phyloP scores from a whole-genome alignment of 768 basidiomycete genomes.

The Lepiota venenata region DNA sequence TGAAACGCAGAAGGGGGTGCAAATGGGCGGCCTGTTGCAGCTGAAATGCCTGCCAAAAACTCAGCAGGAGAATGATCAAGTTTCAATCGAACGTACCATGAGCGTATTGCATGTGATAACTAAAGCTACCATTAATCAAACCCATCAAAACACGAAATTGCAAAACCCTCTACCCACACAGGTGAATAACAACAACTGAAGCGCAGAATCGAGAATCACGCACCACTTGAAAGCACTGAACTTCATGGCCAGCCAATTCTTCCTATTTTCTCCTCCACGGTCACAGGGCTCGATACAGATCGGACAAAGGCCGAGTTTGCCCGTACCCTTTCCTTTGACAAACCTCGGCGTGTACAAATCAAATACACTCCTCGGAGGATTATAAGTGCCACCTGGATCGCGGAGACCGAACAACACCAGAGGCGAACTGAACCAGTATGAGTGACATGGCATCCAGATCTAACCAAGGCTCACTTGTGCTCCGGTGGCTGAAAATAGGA shows the following conservation, averaged over 20 bases:
- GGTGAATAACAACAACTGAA: neutral
- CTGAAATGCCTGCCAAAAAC: conserved; percentile 57
- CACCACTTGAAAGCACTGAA: conserved; percentile 83
- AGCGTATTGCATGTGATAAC: conserved; percentile 81
- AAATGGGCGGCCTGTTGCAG: conserved; percentile 65
- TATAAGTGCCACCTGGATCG: conserved; percentile 51
- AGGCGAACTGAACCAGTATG: conserved; percentile 26
- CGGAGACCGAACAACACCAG: conserved; percentile 28
- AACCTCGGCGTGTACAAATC: conserved; percentile 82
- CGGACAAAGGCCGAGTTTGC: conserved; percentile 77
- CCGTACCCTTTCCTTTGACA: conserved; percentile 61
- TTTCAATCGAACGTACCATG: conserved; percentile 48
- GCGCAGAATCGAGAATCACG: conserved; percentile 17
- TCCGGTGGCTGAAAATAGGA: conserved; percentile 44
- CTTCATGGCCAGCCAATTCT: conserved; percentile 75
- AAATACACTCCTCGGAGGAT: conserved; percentile 53
- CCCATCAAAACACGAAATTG: neutral
- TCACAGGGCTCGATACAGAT: conserved; percentile 60
- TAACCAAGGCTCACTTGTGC: conserved; percentile 30
- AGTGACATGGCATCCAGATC: conserved; percentile 1
- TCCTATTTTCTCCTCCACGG: conserved; percentile 63
- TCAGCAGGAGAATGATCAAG: neutral
- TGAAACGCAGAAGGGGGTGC: conserved; percentile 73
- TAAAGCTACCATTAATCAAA: conserved; percentile 20
- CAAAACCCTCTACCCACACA: neutral